Evolutionary conservation across 106 monocot species (phyloP), one percentile per base, ranked within the genome.

Genomic region (Posidonia australis): DNA sequence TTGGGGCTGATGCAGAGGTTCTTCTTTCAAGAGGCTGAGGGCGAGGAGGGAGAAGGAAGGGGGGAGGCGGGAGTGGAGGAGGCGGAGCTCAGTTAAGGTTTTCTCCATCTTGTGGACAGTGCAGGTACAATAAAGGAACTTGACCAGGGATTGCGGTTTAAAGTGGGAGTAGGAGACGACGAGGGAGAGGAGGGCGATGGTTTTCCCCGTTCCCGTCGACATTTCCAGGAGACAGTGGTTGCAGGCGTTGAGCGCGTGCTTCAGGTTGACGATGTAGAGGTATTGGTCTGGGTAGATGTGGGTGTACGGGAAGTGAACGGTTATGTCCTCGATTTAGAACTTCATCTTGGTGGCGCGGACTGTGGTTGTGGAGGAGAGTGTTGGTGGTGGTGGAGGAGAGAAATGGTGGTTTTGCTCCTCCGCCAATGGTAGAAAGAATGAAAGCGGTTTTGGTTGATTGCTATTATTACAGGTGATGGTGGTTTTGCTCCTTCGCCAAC

Each of bases 91-190:
- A 71, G 96, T 73, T n/a, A 98, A 87, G 78, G 96, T 98, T 53
- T 98, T 98, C 80, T 98, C 96, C 96, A 98, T 98, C 79, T 98
- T 90, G 79, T 98, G 96, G 59, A 98, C 90, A 43, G 90, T 98
- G 78, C 96, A 87, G 46, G 96, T 98, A 77, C 96, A 98, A 81
- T 98, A 98, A 75, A 98, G 51, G 70, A 90, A 80, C 66, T 87
- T 87, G 63, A 82, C 69, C 0, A 74, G 72, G 10, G 60, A 17
- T 13, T 61, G 46, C 17, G 89, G 82, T 17, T 65, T 70, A 26
- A 82, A 41, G 67, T 87, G 68, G 61, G 79, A 60, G 79, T 98
- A 98, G 72, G 74, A 75, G 65, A 72, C 56, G 74, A 98, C 90
- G 53, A 98, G 90, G 51, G 96, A 98, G 76, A 98, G 90, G 26